phyloP scores from a whole-genome alignment of 2,329 filamentous ascomycete species.

The Pseudogymnoascus sp. region DNA sequence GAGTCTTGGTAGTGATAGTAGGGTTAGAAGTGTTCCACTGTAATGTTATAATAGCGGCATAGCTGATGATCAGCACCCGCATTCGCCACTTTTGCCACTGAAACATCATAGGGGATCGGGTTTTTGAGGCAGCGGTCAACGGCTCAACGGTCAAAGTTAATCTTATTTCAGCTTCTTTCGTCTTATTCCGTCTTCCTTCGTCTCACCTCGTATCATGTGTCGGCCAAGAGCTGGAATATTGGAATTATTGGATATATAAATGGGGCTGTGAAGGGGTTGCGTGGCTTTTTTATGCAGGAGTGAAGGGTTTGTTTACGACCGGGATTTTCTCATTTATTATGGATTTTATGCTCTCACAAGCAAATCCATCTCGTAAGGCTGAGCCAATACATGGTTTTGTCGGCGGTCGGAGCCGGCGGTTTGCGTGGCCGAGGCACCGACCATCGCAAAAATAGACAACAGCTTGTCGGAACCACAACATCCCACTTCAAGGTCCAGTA shows the following conservation, averaged over 20 bases:
- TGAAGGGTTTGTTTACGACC: background rate
- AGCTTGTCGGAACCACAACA: background rate
- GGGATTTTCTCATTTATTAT: background rate
- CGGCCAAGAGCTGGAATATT: background rate
- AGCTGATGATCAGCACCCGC: background rate
- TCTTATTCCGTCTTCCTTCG: background rate
- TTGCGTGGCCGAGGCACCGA: background rate
- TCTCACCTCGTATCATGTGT: background rate
- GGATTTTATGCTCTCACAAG: background rate
- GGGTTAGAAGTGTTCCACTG: slow-evolving; percentile 1
- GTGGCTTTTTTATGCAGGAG: background rate
- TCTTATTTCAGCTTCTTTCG: background rate
- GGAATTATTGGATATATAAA: background rate
- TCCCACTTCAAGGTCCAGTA: slow-evolving; percentile 1
- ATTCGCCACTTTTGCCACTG: background rate
- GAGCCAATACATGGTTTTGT: background rate
- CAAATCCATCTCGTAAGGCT: slow-evolving; percentile 1
- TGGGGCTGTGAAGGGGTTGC: background rate
- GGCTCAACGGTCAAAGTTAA: background rate
- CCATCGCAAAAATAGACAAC: background rate
- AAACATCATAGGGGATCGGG: background rate
- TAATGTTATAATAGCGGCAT: slow-evolving; percentile 1
- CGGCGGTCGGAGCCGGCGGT: background rate
- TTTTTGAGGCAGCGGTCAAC: background rate
- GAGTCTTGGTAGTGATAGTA: background rate